phyloP scores from a whole-genome alignment of 2,329 filamentous ascomycete species.

The Chalaropsis thielavioides region DNA sequence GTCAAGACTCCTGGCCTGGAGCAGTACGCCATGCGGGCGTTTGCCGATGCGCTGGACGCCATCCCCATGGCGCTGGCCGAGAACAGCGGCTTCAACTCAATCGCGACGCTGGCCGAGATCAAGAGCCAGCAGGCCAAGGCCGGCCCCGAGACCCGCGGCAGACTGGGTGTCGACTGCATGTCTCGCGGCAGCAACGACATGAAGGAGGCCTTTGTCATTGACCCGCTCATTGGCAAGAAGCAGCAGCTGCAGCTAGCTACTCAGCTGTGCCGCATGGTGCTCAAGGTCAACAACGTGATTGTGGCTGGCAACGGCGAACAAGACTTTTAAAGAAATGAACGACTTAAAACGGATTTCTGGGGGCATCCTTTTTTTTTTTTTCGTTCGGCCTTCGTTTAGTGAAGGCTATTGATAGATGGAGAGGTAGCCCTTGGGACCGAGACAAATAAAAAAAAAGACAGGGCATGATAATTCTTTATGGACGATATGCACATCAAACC shows the following conservation, averaged over 20 bases:
- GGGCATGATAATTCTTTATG: background rate
- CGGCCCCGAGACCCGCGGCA: slow-evolving; percentile 33
- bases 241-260: slow-evolving; percentile 94
- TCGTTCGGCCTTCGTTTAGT: background rate
- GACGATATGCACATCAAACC: background rate
- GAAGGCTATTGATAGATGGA: slow-evolving; percentile 5
- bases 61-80: slow-evolving; percentile 93
- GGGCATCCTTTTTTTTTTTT: background rate
- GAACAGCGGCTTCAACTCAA: slow-evolving; percentile 91
- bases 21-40: slow-evolving; percentile 98
- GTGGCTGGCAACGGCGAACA: slow-evolving; percentile 75
- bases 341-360: slow-evolving; percentile 19
- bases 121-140: slow-evolving; percentile 94
- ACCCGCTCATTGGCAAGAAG: slow-evolving; percentile 94
- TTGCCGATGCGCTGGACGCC: slow-evolving; percentile 83
- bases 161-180: slow-evolving; percentile 96
- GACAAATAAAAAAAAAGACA: slow-evolving; percentile 14
- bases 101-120: slow-evolving; percentile 84
- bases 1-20: slow-evolving; percentile 92
- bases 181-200: slow-evolving; percentile 88
- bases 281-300: slow-evolving; percentile 96
- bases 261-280: slow-evolving; percentile 93
- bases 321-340: slow-evolving; percentile 50
- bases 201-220: slow-evolving; percentile 95
- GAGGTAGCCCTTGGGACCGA: background rate